These are phyloP conservation scores for Rhodamnia rubescens DNA, from an alignment of 345 rosid species.

Conservation along the genomic window DNA sequence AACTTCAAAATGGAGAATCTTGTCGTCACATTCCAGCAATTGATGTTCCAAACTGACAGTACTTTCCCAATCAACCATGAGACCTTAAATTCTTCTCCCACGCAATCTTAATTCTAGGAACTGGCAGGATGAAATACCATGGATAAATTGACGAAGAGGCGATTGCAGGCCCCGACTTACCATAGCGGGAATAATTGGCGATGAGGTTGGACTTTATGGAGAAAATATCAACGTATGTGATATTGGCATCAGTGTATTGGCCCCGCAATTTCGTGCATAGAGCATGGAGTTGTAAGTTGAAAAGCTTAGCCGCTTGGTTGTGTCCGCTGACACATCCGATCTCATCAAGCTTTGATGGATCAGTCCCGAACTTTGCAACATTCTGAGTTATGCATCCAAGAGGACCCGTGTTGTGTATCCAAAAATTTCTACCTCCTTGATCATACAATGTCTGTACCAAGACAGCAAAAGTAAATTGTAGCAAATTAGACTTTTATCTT, in stretches of 20 bases:
- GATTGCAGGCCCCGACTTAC: slow-evolving; percentile 19
- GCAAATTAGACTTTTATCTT: not conserved
- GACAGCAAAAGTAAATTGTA: not conserved
- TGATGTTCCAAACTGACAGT: not conserved
- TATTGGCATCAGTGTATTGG: slow-evolving; percentile 43
- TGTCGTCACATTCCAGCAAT: not conserved
- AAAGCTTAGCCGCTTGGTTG: slow-evolving; percentile 78
- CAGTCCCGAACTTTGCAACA: slow-evolving; percentile 73
- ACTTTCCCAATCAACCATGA: not conserved
- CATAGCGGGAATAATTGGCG: slow-evolving; percentile 60
- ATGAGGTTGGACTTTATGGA: slow-evolving; percentile 64
- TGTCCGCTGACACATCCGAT: slow-evolving; percentile 69
- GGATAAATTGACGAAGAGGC: not conserved
- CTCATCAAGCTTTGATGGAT: slow-evolving; percentile 76
- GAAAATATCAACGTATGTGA: slow-evolving; percentile 76
- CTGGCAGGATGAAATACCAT: not conserved
- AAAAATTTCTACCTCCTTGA: slow-evolving; percentile 79
- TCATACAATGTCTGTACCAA: slow-evolving; percentile 49
- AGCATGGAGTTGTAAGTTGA: slow-evolving; percentile 86
- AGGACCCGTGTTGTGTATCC: slow-evolving; percentile 96
- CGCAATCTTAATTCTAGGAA: not conserved
- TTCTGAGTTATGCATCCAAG: slow-evolving; percentile 93
- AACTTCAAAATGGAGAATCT: not conserved
- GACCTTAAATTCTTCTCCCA: not conserved
- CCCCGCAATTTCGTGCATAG: slow-evolving; percentile 53